Conservation (phyloP, 108 stramenopile genomes). For the Skeletonema marinoi region DNA sequence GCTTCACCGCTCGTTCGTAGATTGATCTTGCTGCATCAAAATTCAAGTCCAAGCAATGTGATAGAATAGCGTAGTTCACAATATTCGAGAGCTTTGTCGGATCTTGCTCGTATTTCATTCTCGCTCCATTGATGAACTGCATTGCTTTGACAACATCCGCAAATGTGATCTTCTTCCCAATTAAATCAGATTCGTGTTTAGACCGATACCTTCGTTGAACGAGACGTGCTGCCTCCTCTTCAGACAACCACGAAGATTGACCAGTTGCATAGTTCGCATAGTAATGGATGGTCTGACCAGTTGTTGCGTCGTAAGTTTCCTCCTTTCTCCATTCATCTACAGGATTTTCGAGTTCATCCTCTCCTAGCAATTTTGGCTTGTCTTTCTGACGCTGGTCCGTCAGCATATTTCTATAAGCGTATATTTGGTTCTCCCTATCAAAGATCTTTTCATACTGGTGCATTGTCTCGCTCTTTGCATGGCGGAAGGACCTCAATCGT, state of each 20-base stretch:
- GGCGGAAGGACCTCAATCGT: constrained; percentile 23
- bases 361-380: constrained; percentile 50
- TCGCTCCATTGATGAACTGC: constrained; percentile 46
- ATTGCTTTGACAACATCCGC: constrained; percentile 49
- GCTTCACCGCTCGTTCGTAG: constrained; percentile 50
- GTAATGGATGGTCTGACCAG: constrained; percentile 24
- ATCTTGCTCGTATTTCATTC: constrained; percentile 50
- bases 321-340: constrained; percentile 55
- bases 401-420: constrained; percentile 47
- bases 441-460: constrained; percentile 56
- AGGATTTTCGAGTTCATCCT: constrained; percentile 47
- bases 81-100: constrained; percentile 57
- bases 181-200: constrained; percentile 44
- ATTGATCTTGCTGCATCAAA: constrained; percentile 44
- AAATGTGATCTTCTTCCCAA: constrained; percentile 34
- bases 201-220: constrained; percentile 53
- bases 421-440: constrained; percentile 38
- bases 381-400: constrained; percentile 49
- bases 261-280: constrained; percentile 44
- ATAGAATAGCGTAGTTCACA: constrained; percentile 59
- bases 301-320: constrained; percentile 25
- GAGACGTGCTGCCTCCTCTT: constrained; percentile 52
- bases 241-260: constrained; percentile 59
- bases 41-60: constrained; percentile 50
- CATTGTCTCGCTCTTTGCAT: constrained; percentile 23